Conservation (phyloP, 495 filamentous ascomycete genomes). For the Elasticomyces elasticus region DNA sequence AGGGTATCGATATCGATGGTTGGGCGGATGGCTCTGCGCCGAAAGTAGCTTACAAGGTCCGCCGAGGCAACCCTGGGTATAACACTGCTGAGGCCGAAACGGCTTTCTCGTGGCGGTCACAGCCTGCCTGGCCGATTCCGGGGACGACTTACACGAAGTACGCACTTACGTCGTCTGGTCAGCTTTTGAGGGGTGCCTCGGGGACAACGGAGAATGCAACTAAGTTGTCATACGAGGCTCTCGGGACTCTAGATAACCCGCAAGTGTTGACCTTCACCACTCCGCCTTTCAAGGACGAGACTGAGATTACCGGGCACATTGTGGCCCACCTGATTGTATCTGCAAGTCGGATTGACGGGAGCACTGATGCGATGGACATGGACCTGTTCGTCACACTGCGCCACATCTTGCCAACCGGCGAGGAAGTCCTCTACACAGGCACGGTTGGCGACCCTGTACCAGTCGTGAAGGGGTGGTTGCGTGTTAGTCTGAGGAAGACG, state of each 20-base stretch:
- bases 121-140: slow-evolving; percentile 52
- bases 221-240: slow-evolving; percentile 22
- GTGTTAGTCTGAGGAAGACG: slow-evolving; percentile 44
- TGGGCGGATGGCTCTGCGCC: slow-evolving; percentile 38
- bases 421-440: slow-evolving; percentile 55
- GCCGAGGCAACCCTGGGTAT: not conserved
- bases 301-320: slow-evolving; percentile 47
- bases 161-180: slow-evolving; percentile 37
- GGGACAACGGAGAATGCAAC: slow-evolving; percentile 2
- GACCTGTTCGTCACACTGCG: slow-evolving; percentile 56
- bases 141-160: slow-evolving; percentile 48
- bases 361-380: slow-evolving; percentile 40
- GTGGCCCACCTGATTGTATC: slow-evolving; percentile 40
- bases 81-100: not conserved
- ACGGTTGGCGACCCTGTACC: slow-evolving; percentile 41
- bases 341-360: slow-evolving; percentile 4
- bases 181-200: slow-evolving; percentile 22
- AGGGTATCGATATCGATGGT: slow-evolving; percentile 40
- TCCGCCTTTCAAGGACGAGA: slow-evolving; percentile 40
- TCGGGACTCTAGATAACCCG: slow-evolving; percentile 25
- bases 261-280: slow-evolving; percentile 44
- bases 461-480: slow-evolving; percentile 46
- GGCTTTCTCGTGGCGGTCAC: slow-evolving; percentile 17
- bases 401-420: slow-evolving; percentile 42
- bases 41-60: slow-evolving; percentile 31